Conservation (phyloP, 345 rosid species). For the Hibiscus tridactylites region DNA sequence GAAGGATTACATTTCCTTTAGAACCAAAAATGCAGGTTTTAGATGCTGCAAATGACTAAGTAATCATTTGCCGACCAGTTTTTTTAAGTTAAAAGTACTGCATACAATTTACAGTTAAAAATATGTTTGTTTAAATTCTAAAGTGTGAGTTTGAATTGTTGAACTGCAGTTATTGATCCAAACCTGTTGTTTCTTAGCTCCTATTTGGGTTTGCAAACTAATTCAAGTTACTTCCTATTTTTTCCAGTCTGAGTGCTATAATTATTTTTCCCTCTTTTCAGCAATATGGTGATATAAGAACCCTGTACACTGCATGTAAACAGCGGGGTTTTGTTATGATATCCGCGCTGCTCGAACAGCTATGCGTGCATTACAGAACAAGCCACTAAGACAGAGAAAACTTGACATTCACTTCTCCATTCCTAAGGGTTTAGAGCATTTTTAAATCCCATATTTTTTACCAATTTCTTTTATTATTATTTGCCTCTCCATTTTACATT, state of each 20-base stretch:
- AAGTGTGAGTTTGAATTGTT: background rate
- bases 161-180: background rate
- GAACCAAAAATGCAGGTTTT: background rate
- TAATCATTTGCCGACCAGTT: background rate
- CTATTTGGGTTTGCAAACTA: background rate
- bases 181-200: background rate
- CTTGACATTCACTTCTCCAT: conserved; percentile 80
- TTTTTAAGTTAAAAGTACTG: background rate
- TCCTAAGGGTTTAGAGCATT: conserved; percentile 45
- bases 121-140: background rate
- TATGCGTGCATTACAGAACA: conserved; percentile 61
- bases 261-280: conserved; percentile 18
- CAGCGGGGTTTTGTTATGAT: conserved; percentile 82
- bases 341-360: conserved; percentile 74
- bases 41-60: background rate
- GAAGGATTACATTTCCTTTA: background rate
- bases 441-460: background rate
- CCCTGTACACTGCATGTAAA: conserved; percentile 71
- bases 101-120: background rate
- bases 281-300: conserved; percentile 67
- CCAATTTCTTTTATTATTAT: background rate
- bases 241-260: background rate
- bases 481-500: background rate
- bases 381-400: conserved; percentile 50
- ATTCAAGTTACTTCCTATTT: background rate